phyloP scores from a whole-genome alignment of 2,329 filamentous ascomycete species.

The Diplodia sapinea region DNA sequence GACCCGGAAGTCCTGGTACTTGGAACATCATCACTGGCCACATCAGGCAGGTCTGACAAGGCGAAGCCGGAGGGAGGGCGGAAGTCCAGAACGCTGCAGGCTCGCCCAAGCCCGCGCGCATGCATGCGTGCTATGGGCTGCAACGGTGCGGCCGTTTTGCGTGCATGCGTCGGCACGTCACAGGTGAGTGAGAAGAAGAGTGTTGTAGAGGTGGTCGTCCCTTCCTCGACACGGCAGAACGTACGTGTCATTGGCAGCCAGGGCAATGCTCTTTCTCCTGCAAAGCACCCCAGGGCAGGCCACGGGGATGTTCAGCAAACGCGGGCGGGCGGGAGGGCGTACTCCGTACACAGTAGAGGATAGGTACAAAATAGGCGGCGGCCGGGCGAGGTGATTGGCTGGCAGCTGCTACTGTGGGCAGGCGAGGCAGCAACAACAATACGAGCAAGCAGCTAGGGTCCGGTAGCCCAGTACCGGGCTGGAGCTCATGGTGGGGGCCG shows the following conservation, averaged over 20 bases:
- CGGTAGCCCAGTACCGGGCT: too few relatives aligned
- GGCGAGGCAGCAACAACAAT: not conserved
- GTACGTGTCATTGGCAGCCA: too few relatives aligned
- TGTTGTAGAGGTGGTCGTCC: too few relatives aligned
- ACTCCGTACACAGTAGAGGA: not conserved
- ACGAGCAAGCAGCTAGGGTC: not conserved
- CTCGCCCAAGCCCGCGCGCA: not conserved
- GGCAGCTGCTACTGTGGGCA: not conserved
- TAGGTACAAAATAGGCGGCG: not conserved
- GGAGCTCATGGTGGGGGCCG: slow-evolving; percentile 10
- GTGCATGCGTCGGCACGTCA: slow-evolving; percentile 7
- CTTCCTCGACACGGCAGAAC: too few relatives aligned
- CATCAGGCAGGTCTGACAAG: slow-evolving; percentile 20
- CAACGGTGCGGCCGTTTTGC: not conserved
- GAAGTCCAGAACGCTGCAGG: slow-evolving; percentile 17
- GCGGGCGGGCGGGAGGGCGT: not conserved
- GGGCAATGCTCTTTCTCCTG: too few relatives aligned
- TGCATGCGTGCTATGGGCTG: slow-evolving; percentile 14
- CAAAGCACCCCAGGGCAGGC: too few relatives aligned
- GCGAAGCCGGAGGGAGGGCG: not conserved
- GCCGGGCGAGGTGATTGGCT: slow-evolving; percentile 1
- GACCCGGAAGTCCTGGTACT: not conserved
- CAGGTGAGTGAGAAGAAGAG: not conserved
- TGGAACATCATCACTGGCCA: not conserved
- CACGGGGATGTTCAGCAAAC: not conserved